These are phyloP conservation scores for Lactuca sativa DNA, from an alignment of 129 eudicot genomes.

Conservation along the genomic window DNA sequence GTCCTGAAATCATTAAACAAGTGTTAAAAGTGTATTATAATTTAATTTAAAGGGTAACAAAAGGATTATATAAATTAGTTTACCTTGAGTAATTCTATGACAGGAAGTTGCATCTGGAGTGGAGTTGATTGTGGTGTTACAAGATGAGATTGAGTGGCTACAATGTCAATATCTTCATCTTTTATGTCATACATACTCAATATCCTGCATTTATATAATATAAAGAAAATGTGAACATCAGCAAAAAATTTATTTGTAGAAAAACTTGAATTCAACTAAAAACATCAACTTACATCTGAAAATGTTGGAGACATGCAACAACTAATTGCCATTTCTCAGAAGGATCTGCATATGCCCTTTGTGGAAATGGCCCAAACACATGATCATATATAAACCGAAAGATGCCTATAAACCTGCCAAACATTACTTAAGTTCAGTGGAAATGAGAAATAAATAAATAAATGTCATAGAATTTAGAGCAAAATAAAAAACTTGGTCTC, in stretches of 20 bases:
- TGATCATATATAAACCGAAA: constrained; percentile 90
- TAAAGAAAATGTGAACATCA: not conserved
- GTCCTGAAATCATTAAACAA: constrained; percentile 59
- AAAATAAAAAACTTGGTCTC: no score
- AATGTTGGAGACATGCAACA: constrained; percentile 92
- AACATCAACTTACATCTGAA: constrained; percentile 62
- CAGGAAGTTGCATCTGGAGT: constrained; percentile 80
- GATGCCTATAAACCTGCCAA: constrained; percentile 82
- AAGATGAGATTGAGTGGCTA: constrained; percentile 52
- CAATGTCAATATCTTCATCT: constrained; percentile 74
- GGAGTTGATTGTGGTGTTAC: constrained; percentile 68
- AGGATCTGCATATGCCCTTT: constrained; percentile 91
- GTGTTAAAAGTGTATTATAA: not conserved
- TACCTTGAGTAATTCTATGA: constrained; percentile 80
- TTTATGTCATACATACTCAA: constrained; percentile 71
- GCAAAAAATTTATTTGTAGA: not conserved
- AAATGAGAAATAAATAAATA: constrained; percentile 1
- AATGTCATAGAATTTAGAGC: not conserved
- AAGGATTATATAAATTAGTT: constrained; percentile 7
- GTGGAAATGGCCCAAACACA: constrained; percentile 94
- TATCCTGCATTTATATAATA: constrained; percentile 54
- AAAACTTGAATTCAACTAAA: constrained; percentile 14
- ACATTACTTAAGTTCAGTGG: constrained; percentile 4
- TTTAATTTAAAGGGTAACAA: not conserved
- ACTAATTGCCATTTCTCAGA: constrained; percentile 95